phyloP scores from a whole-genome alignment of 2,329 filamentous ascomycete genomes.

The Sporothrix euskadiensis region DNA sequence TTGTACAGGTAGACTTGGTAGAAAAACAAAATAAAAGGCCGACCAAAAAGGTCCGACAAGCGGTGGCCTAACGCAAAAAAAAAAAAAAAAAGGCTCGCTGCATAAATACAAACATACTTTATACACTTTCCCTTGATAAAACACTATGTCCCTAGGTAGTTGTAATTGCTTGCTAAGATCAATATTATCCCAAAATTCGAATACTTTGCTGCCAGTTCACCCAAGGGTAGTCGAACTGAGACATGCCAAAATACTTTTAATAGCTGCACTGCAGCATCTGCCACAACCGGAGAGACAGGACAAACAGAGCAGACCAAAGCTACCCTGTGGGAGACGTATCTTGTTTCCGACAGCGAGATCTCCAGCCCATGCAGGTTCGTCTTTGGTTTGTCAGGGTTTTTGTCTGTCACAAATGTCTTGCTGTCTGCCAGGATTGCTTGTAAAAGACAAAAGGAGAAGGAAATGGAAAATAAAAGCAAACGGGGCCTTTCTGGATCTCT shows the following conservation, averaged over 20 bases:
- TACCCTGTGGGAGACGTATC: not conserved
- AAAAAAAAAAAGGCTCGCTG: not conserved
- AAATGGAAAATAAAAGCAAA: not conserved
- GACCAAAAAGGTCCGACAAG: constrained; percentile 4
- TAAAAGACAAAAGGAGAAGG: not conserved
- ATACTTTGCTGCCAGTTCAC: not conserved
- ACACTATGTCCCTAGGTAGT: not conserved
- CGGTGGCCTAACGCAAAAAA: not conserved
- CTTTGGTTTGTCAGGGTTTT: not conserved
- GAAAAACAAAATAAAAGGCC: not conserved
- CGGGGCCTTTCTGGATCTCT: too few relatives aligned
- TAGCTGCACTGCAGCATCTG: not conserved
- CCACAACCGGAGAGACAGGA: not conserved
- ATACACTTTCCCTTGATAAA: too few relatives aligned
- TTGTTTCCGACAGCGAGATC: constrained; percentile 1
- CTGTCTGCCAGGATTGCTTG: not conserved
- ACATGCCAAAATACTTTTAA: too few relatives aligned
- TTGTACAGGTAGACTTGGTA: not conserved
- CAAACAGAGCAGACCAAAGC: not conserved
- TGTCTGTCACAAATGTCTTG: not conserved
- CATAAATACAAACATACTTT: not conserved
- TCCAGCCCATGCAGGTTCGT: not conserved
- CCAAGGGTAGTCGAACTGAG: not conserved
- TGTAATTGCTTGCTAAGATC: not conserved
- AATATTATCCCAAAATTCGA: not conserved